phyloP scores from a whole-genome alignment of 2,329 filamentous ascomycete species.

The Penicillium crustosum region DNA sequence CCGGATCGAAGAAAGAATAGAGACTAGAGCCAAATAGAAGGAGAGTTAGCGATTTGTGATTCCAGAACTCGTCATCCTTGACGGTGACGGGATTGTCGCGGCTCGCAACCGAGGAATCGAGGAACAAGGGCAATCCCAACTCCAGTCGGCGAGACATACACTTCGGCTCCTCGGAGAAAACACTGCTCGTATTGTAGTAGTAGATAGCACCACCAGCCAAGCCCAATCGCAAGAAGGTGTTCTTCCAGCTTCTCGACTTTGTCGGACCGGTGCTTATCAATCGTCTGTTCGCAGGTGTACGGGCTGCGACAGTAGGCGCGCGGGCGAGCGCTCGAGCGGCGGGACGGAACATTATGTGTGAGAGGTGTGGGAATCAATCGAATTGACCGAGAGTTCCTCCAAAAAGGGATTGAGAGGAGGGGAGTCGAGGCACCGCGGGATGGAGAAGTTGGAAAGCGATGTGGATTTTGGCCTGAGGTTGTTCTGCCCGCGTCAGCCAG shows the following conservation, averaged over 20 bases:
- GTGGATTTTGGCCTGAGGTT: constrained; percentile 29
- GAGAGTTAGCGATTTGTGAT: constrained; percentile 14
- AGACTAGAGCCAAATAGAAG: constrained; percentile 28
- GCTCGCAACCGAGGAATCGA: constrained; percentile 8
- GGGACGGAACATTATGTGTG: constrained; percentile 52
- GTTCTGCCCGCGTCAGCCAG: constrained; percentile 12
- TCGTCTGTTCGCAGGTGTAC: constrained; percentile 41
- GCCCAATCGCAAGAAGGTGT: constrained; percentile 69
- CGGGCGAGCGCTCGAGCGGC: constrained; percentile 49
- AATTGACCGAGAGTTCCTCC: constrained; percentile 18
- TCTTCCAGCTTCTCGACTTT: constrained; percentile 80
- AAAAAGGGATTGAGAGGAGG: constrained; percentile 11
- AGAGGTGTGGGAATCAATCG: constrained; percentile 7
- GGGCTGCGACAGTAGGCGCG: constrained; percentile 33
- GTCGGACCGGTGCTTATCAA: constrained; percentile 58
- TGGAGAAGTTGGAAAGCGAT: constrained; percentile 28
- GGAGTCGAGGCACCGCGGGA: constrained; percentile 17
- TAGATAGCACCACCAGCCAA: constrained; percentile 76
- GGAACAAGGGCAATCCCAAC: constrained; percentile 12
- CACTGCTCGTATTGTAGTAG: constrained; percentile 87
- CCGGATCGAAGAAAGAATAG: constrained; percentile 30
- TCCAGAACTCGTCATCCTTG: not conserved
- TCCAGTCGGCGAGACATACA: constrained; percentile 56
- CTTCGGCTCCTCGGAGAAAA: constrained; percentile 79
- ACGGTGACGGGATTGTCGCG: constrained; percentile 7